Percentiles rank a stretch among this genome's conserved stretches.
Evolutionary conservation across 2,329 filamentous ascomycete genomes (phyloP).

Genomic region (Metarhizium sp.): DNA sequence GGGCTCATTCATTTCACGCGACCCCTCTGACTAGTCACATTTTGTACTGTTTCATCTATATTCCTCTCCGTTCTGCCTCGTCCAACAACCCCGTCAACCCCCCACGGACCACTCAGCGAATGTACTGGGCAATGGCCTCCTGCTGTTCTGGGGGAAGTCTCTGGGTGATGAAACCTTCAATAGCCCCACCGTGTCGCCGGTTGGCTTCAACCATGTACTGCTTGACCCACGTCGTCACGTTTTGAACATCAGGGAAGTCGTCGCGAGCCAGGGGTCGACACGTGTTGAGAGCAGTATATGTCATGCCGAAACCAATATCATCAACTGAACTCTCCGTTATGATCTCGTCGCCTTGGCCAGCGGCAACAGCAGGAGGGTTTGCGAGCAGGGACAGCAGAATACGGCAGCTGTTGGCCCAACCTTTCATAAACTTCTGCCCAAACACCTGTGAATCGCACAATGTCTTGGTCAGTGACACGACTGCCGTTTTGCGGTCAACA

Average conservation of each 20-base stretch:
- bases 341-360: constrained; percentile 60
- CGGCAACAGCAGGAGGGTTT: constrained; percentile 65
- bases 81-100: neutral
- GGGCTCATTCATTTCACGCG: neutral
- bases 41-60: neutral
- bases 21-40: neutral
- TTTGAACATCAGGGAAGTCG: constrained; percentile 75
- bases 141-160: constrained; percentile 56
- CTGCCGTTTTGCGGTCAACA: constrained; percentile 84
- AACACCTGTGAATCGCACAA: constrained; percentile 81
- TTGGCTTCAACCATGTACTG: constrained; percentile 72
- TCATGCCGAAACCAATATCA: constrained; percentile 88
- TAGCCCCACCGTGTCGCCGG: constrained; percentile 57
- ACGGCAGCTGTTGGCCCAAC: constrained; percentile 85
- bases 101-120: constrained; percentile 23
- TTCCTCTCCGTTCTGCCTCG: neutral
- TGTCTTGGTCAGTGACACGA: constrained; percentile 88
- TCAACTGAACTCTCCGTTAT: constrained; percentile 87
- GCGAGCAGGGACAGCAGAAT: constrained; percentile 82
- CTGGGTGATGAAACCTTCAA: constrained; percentile 63
- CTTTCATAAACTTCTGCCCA: constrained; percentile 71
- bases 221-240: constrained; percentile 78
- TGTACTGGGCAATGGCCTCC: constrained; percentile 41
- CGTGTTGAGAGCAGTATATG: constrained; percentile 88
- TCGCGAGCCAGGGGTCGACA: constrained; percentile 68